phyloP scores from a whole-genome alignment of 768 basidiomycete species.

The Boletus eberwhitei region DNA sequence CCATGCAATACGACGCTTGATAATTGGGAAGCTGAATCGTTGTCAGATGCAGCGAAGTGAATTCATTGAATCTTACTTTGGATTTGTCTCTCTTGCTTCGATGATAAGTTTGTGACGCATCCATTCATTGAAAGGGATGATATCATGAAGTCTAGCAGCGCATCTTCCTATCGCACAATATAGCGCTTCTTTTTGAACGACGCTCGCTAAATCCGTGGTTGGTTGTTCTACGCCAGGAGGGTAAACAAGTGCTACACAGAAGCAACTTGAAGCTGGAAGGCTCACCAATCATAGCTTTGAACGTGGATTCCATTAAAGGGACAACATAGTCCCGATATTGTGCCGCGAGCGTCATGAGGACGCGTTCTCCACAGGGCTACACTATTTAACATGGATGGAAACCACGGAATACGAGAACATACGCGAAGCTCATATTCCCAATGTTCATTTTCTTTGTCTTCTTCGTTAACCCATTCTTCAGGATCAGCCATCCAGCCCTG shows the following conservation, averaged over 20 bases:
- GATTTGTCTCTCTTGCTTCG: slow-evolving; percentile 59
- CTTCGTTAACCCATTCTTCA: slow-evolving; percentile 90
- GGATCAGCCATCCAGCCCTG: slow-evolving; percentile 84
- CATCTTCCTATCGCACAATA: slow-evolving; percentile 91
- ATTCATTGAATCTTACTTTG: slow-evolving; percentile 42
- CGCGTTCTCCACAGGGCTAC: slow-evolving; percentile 92
- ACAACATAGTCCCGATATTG: slow-evolving; percentile 69
- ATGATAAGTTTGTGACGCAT: slow-evolving; percentile 53
- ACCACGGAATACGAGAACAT: slow-evolving; percentile 25
- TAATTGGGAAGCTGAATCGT: slow-evolving; percentile 69
- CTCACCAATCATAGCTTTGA: slow-evolving; percentile 59
- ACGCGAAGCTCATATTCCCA: slow-evolving; percentile 95
- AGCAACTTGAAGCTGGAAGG: background rate
- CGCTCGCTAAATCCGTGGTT: slow-evolving; percentile 49
- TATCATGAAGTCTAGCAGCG: slow-evolving; percentile 54
- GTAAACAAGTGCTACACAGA: background rate
- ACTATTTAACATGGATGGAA: background rate
- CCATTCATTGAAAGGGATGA: slow-evolving; percentile 71
- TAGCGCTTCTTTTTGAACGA: slow-evolving; percentile 80
- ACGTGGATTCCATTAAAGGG: slow-evolving; percentile 59
- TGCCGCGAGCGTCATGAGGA: slow-evolving; percentile 72
- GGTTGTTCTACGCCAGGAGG: slow-evolving; percentile 37
- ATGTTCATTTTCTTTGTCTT: slow-evolving; percentile 85
- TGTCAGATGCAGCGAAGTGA: slow-evolving; percentile 5
- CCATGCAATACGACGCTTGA: slow-evolving; percentile 96